Percentiles rank a stretch among this genome's conserved stretches.
phyloP scores from a whole-genome alignment of 108 stramenopile species.

The Epipyxis sp. region DNA sequence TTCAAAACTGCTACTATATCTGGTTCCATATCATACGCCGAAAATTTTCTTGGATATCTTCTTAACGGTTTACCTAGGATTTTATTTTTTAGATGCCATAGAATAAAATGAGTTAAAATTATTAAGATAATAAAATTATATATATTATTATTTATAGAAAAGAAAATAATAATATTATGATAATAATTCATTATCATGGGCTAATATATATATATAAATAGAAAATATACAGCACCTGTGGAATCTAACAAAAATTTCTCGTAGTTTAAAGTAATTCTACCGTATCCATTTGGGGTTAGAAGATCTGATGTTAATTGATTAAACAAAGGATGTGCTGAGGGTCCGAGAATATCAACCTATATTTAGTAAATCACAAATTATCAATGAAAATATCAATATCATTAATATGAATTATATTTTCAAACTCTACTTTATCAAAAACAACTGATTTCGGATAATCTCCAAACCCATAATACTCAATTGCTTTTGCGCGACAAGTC shows the following conservation, averaged over 20 bases:
- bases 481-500: conserved; percentile 45
- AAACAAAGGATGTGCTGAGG: conserved; percentile 48
- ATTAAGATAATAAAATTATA: too few relatives aligned
- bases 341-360: conserved; percentile 49
- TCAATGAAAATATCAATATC: not conserved
- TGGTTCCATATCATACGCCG: conserved; percentile 45
- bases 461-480: conserved; percentile 54
- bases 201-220: too few relatives aligned
- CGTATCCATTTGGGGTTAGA: conserved; percentile 56
- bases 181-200: too few relatives aligned
- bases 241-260: conserved; percentile 56
- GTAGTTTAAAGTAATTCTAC: conserved; percentile 52
- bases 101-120: too few relatives aligned
- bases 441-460: conserved; percentile 50
- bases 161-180: too few relatives aligned
- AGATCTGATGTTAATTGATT: not conserved
- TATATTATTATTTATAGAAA: too few relatives aligned
- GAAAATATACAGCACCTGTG: too few relatives aligned
- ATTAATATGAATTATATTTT: too few relatives aligned
- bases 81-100: too few relatives aligned
- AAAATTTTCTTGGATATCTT: conserved; percentile 49
- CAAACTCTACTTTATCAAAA: conserved; percentile 45
- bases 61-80: conserved; percentile 41
- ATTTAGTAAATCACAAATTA: not conserved
- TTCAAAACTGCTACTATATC: conserved; percentile 44